Conservation (phyloP, 345 rosid species). For the Gossypium stocksii region DNA sequence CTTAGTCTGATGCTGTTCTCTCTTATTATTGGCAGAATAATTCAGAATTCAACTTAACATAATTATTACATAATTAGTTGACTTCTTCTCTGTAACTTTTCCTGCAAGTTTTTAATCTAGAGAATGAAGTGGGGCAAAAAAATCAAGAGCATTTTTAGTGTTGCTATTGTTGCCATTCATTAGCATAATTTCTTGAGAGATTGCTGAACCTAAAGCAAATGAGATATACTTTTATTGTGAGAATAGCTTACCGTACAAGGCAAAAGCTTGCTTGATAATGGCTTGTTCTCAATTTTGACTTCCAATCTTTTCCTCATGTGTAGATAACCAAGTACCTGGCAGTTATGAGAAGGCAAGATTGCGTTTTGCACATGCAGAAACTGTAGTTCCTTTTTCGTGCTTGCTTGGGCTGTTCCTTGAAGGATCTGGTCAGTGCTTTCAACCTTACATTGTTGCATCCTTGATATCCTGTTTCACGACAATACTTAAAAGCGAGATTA, state of each 20-base stretch:
- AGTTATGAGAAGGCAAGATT: constrained; percentile 89
- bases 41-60: not conserved
- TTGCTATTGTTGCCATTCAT: not conserved
- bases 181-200: not conserved
- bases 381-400: constrained; percentile 90
- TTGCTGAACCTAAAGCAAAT: not conserved
- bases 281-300: not conserved
- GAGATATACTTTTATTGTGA: not conserved
- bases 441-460: not conserved
- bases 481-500: not conserved
- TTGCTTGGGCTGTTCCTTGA: constrained; percentile 93
- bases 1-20: not conserved
- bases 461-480: not conserved
- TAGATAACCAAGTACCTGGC: constrained; percentile 72
- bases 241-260: not conserved
- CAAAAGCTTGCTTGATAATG: constrained; percentile 10
- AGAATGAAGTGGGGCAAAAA: not conserved
- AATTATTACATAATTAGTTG: not conserved
- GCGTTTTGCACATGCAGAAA: constrained; percentile 97
- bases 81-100: not conserved
- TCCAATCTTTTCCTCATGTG: constrained; percentile 13
- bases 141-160: not conserved
- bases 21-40: not conserved
- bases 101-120: not conserved
- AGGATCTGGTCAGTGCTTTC: constrained; percentile 58